phyloP scores from a whole-genome alignment of 192 early-diverging fungal genomes.

The Rhizophagus clarus region DNA sequence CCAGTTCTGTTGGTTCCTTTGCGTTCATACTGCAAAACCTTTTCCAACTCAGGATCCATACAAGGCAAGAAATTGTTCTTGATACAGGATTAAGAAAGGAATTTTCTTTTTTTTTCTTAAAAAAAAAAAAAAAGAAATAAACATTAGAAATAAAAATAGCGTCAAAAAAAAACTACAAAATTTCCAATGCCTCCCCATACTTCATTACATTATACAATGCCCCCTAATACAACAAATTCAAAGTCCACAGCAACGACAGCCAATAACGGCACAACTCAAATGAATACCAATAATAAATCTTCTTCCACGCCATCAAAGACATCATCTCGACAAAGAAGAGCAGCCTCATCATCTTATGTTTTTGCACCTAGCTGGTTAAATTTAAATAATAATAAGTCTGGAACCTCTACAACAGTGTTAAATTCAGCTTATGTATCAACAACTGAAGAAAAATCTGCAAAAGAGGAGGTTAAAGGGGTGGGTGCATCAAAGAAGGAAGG shows the following conservation, averaged over 20 bases:
- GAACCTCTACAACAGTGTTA: conserved; percentile 6
- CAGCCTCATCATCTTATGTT: conserved; percentile 23
- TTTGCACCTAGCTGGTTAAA: conserved; percentile 31
- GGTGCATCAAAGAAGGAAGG: conserved; percentile 17
- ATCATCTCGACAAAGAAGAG: conserved; percentile 1
- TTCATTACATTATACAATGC: conserved; percentile 22
- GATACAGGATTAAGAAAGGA: neutral
- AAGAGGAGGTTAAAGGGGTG: neutral
- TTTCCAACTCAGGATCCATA: neutral
- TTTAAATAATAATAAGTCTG: neutral
- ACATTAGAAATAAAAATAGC: neutral
- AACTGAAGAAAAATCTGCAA: conserved; percentile 6
- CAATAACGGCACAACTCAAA: neutral
- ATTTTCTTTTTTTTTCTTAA: neutral
- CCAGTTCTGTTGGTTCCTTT: conserved; percentile 12
- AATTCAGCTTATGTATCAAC: conserved; percentile 18
- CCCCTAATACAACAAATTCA: conserved; percentile 22
- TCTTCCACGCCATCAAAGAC: neutral
- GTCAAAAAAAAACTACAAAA: neutral
- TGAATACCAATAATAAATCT: conserved; percentile 10
- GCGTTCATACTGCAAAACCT: neutral
- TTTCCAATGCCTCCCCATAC: conserved; percentile 27
- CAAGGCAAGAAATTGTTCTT: neutral
- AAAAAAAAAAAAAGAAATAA: neutral
- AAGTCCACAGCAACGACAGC: neutral